Evolutionary conservation across 495 filamentous ascomycete genomes (phyloP).

Genomic region (Amphirosellinia nigrospora): DNA sequence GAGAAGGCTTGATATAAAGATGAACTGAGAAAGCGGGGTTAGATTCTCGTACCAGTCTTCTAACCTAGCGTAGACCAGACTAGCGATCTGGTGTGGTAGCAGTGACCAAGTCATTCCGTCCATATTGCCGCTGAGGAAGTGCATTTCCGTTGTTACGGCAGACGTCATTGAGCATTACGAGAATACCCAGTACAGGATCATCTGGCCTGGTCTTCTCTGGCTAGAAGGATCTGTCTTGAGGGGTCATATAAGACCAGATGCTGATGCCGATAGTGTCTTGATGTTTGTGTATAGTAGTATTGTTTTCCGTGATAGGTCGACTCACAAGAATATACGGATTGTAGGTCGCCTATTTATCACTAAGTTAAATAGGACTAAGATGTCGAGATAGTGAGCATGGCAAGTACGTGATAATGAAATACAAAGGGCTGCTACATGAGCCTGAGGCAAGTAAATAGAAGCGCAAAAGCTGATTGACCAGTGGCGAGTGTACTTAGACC

Average conservation of each 20-base stretch:
- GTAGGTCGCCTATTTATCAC: not conserved
- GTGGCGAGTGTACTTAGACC: too few species aligned
- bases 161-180: not conserved
- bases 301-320: not conserved
- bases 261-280: not conserved
- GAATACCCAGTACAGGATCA: not conserved
- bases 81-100: constrained; percentile 16
- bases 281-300: not conserved
- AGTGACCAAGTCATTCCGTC: constrained; percentile 5
- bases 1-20: constrained; percentile 20
- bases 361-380: not conserved
- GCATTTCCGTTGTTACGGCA: not conserved
- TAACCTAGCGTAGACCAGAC: constrained; percentile 5
- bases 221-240: not conserved
- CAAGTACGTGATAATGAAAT: not conserved
- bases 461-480: not conserved
- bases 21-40: constrained; percentile 19
- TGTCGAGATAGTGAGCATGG: not conserved
- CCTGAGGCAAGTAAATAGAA: not conserved
- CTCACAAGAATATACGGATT: not conserved
- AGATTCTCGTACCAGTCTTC: constrained; percentile 6
- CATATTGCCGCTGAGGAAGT: not conserved
- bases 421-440: not conserved
- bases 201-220: not conserved
- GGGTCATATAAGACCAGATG: too few species aligned